phyloP scores from a whole-genome alignment of 2,329 filamentous ascomycete genomes.

The Lomentospora prolificans region DNA sequence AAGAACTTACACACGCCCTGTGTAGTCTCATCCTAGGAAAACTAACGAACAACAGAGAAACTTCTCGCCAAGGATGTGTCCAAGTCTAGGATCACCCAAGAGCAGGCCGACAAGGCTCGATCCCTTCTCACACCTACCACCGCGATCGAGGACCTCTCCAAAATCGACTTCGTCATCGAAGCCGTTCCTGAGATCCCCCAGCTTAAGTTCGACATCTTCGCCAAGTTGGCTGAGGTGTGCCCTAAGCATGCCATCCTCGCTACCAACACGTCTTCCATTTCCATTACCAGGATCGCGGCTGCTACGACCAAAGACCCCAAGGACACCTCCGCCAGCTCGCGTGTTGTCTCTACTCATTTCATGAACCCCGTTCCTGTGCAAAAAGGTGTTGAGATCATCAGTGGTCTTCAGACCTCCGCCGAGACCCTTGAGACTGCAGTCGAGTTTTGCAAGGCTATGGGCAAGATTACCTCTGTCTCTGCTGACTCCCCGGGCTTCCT shows the following conservation, averaged over 20 bases:
- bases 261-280: conserved; percentile 98
- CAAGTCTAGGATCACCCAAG: conserved; percentile 76
- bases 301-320: conserved; percentile 69
- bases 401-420: conserved; percentile 80
- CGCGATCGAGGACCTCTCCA: conserved; percentile 63
- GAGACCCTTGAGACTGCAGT: conserved; percentile 74
- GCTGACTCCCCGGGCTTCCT: conserved; percentile 90
- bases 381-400: conserved; percentile 96
- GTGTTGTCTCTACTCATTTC: conserved; percentile 93
- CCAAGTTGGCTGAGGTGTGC: conserved; percentile 69
- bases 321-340: conserved; percentile 70
- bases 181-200: conserved; percentile 86
- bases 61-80: conserved; percentile 85
- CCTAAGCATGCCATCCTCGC: conserved; percentile 81
- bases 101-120: conserved; percentile 65
- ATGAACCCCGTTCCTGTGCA: conserved; percentile 98
- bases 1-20: background rate
- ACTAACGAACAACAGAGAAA: conserved; percentile 51
- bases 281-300: conserved; percentile 90
- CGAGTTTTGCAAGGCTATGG: conserved; percentile 82
- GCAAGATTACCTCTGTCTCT: conserved; percentile 80
- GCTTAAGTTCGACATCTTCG: conserved; percentile 83
- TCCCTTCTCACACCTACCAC: conserved; percentile 61
- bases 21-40: background rate
- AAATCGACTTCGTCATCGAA: conserved; percentile 96